phyloP scores from a whole-genome alignment of 2,329 filamentous ascomycete species.

The Aplosporella prunicola region DNA sequence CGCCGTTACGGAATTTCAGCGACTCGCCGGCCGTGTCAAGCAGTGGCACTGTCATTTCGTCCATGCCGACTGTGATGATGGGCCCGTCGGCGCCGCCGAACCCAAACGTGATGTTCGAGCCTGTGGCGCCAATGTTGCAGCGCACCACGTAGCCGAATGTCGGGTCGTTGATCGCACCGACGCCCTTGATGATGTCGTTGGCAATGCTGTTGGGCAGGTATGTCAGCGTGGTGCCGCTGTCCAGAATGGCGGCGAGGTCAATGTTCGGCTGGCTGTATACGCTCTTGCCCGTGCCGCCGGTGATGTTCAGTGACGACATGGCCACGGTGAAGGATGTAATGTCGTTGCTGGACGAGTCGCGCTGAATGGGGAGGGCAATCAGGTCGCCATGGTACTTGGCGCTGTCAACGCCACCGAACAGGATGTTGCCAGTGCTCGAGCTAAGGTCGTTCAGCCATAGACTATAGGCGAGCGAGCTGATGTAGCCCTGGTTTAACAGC shows the following conservation, averaged over 20 bases:
- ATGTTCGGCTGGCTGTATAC: slow-evolving; percentile 4
- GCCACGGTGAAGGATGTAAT: slow-evolving; percentile 9
- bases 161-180: slow-evolving; percentile 1
- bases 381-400: slow-evolving; percentile 55
- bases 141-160: slow-evolving; percentile 2
- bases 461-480: slow-evolving; percentile 60
- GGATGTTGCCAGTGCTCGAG: slow-evolving; percentile 48
- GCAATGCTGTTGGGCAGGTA: slow-evolving; percentile 50
- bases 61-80: slow-evolving; percentile 2
- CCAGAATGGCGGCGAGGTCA: slow-evolving; percentile 43
- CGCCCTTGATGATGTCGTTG: slow-evolving; percentile 5
- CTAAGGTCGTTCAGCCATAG: slow-evolving; percentile 42
- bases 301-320: slow-evolving; percentile 3
- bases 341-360: neutral
- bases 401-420: slow-evolving; percentile 68
- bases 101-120: slow-evolving; percentile 4
- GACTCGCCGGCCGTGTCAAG: slow-evolving; percentile 1
- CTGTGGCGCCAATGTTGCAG: slow-evolving; percentile 3
- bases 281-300: slow-evolving; percentile 1
- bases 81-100: slow-evolving; percentile 8
- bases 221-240: slow-evolving; percentile 59
- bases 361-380: slow-evolving; percentile 54
- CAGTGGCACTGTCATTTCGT: slow-evolving; percentile 7
- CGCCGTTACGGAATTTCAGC: neutral
- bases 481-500: slow-evolving; percentile 51